Percentiles rank a stretch among this genome's conserved stretches.
phyloP scores from a whole-genome alignment of 1,284 basidiomycete species.

The Malassezia arunalokei region DNA sequence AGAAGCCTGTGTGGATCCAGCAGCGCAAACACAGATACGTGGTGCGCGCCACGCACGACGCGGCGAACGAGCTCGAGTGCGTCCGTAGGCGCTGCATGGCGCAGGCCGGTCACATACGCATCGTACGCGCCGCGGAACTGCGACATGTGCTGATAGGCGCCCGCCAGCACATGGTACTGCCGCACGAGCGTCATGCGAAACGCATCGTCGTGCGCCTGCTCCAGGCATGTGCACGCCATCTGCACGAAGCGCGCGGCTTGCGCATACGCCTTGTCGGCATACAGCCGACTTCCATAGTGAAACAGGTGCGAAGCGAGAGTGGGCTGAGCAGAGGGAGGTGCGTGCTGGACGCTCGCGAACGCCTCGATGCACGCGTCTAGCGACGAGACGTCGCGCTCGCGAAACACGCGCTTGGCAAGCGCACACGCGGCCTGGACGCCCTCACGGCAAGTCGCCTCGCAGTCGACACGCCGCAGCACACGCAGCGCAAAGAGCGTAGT shows the following conservation, averaged over 20 bases:
- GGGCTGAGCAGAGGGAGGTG: neutral
- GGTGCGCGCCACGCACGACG: slow-evolving; percentile 12
- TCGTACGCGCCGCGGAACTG: neutral
- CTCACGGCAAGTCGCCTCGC: neutral
- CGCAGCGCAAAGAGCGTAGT: neutral
- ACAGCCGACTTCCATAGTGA: slow-evolving; percentile 47
- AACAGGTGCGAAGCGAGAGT: slow-evolving; percentile 42
- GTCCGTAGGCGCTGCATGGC: neutral
- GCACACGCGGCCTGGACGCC: neutral
- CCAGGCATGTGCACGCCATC: neutral
- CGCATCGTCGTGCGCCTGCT: neutral
- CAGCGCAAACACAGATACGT: slow-evolving; percentile 23
- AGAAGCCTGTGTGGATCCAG: slow-evolving; percentile 7
- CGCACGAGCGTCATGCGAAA: slow-evolving; percentile 12
- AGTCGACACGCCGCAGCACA: neutral
- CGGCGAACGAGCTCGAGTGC: neutral
- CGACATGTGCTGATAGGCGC: slow-evolving; percentile 19
- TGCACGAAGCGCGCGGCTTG: slow-evolving; percentile 33
- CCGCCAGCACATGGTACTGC: slow-evolving; percentile 22
- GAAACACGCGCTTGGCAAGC: neutral
- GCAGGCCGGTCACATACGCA: neutral
- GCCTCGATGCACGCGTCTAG: neutral
- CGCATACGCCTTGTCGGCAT: slow-evolving; percentile 32
- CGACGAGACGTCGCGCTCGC: neutral
- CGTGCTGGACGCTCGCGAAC: neutral